phyloP scores from a whole-genome alignment of 805 yeast genomes.

The Saccharomycopsis amapae region DNA sequence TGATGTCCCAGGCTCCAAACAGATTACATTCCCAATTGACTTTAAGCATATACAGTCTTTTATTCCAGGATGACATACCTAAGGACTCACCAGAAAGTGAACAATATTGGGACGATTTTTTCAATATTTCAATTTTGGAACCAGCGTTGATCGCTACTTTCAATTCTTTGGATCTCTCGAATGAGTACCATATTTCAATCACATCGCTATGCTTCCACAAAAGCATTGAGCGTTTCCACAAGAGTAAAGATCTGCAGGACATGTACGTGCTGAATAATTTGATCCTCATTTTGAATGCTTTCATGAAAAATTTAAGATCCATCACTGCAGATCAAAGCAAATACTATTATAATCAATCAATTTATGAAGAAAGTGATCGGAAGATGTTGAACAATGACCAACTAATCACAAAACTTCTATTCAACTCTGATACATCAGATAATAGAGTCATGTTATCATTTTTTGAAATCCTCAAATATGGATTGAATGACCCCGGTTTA shows the following conservation, averaged over 20 bases:
- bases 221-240: not conserved
- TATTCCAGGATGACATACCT: conserved; percentile 7
- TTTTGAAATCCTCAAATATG: conserved; percentile 6
- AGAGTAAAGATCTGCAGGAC: too few species aligned
- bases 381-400: not conserved
- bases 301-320: conserved; percentile 11
- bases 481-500: conserved; percentile 4
- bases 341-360: not conserved
- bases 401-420: not conserved
- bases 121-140: conserved; percentile 15
- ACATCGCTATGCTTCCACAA: conserved; percentile 6
- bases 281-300: conserved; percentile 18
- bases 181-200: not conserved
- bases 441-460: not conserved
- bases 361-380: not conserved
- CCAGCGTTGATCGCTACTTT: conserved; percentile 21
- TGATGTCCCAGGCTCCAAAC: too few species aligned
- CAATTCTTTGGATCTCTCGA: conserved; percentile 9
- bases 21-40: too few species aligned
- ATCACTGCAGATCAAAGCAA: conserved; percentile 4
- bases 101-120: conserved; percentile 19
- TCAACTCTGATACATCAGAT: conserved; percentile 2
- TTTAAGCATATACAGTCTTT: conserved; percentile 15
- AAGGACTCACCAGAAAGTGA: conserved; percentile 6
- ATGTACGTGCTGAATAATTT: conserved; percentile 14